A percentile compares a stretch with the other conserved stretches of the same genome.
Conservation (phyloP, 73 alveolate genomes). For the Tetrahymena malaccensis region DNA sequence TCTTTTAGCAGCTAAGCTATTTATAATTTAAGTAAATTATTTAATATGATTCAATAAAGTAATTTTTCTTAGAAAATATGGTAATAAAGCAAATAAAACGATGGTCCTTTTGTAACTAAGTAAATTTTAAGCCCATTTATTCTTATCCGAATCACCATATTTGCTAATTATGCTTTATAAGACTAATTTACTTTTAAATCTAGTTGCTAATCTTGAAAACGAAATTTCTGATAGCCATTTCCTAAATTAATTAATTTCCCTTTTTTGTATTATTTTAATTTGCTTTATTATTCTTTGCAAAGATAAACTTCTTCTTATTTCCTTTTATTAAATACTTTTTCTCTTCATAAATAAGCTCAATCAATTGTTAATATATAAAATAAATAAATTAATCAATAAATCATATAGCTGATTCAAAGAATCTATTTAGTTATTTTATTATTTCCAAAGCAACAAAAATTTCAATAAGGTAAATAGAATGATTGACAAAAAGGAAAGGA, state of each 20-base stretch:
- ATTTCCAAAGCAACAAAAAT: background rate
- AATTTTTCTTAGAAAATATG: background rate
- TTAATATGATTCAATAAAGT: background rate
- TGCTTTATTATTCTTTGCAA: background rate
- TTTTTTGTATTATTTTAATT: background rate
- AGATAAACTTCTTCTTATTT: background rate
- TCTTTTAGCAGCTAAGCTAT: background rate
- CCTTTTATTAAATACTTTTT: background rate
- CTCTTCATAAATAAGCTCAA: background rate
- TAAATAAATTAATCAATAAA: background rate
- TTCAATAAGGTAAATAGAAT: too few species aligned
- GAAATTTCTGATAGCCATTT: background rate
- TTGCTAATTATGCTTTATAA: background rate
- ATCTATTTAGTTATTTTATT: background rate
- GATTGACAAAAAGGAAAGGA: too few species aligned
- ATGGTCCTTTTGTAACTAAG: background rate
- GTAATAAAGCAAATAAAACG: background rate
- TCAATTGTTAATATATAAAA: background rate
- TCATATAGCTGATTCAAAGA: background rate
- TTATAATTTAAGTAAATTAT: background rate
- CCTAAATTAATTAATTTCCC: background rate
- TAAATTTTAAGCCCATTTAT: background rate
- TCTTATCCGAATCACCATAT: background rate
- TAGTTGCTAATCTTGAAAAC: background rate
- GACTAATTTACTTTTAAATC: background rate